Percentiles rank a stretch among this genome's conserved stretches.
phyloP scores from a whole-genome alignment of 202 grass and related monocot genomes.

The Eragrostis tef region DNA sequence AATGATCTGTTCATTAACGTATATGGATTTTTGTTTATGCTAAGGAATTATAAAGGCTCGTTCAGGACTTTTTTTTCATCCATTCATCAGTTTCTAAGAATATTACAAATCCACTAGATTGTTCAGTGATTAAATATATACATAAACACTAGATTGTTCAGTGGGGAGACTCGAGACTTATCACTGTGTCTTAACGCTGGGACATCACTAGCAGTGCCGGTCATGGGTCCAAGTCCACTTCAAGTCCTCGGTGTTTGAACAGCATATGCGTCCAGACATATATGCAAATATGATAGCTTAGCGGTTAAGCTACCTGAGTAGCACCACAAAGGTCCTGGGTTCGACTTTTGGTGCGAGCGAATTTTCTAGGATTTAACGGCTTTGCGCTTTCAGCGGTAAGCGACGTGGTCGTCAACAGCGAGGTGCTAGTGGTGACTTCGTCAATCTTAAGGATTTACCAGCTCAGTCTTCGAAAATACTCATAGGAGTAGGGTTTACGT shows the following conservation, averaged over 20 bases:
- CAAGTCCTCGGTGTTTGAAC: slow-evolving; percentile 15
- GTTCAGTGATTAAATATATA: neutral
- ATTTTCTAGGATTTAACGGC: too few species aligned
- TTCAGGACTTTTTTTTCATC: neutral
- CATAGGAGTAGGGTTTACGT: too few species aligned
- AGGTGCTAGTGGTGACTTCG: too few species aligned
- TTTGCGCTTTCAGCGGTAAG: too few species aligned
- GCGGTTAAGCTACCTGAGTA: too few species aligned
- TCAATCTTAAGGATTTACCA: too few species aligned
- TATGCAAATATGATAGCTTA: too few species aligned
- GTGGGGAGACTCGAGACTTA: neutral
- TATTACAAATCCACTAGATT: neutral
- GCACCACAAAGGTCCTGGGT: too few species aligned
- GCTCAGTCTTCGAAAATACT: too few species aligned
- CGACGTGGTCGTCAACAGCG: too few species aligned
- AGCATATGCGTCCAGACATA: neutral
- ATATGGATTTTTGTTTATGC: neutral
- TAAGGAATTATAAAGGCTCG: neutral
- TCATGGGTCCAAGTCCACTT: slow-evolving; percentile 35
- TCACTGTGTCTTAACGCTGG: neutral
- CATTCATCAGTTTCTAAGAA: neutral
- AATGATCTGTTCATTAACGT: neutral
- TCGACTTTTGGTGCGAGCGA: too few species aligned
- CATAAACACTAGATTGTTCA: neutral
- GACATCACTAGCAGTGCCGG: neutral